Evolutionary conservation across 306 rosid genomes (phyloP), one percentile per base, ranked within the genome.

Genomic region (Casuarina equisetifolia): DNA sequence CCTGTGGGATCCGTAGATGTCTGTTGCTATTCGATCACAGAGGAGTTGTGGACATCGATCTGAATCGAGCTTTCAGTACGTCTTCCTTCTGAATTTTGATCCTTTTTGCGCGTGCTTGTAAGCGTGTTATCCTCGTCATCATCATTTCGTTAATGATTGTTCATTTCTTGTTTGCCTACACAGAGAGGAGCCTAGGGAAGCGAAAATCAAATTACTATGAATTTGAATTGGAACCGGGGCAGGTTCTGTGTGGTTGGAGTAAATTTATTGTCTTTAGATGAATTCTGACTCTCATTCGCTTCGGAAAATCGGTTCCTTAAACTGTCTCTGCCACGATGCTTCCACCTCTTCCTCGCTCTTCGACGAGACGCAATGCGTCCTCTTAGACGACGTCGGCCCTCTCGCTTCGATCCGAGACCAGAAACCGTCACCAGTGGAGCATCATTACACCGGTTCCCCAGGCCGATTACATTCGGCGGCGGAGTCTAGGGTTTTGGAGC

Each of bases 281-380:
- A 93, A 80, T 83, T 67, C 93, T 68, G 93, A 81, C 52, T 74
- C 76, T 20, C 74, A 83, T 50, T 80, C 80, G 32, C 76, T 81
- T 10, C 81, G 76, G 12, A 81, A 78, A 69, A 25, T 82, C 1
- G 83, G 84, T 19, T 81, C 88, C 64, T 57, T 72, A 0, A 67
- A 20, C 64, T 49, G 79, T 69, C 48, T 76, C 78, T 76, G 73
- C 79, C 43, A 57, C 73, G 48, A 78, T 82, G 85, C 67, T 42
- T 77, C 92, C 70, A 72, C 70, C 79, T 42, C 88, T 13, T 82
- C 91, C 57, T 74, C 87, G 32, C 12, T 59, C 12, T 82, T 54
- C 6, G 85, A 80, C 1, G 84, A 79, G 59, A 74, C 78, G 72
- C 78, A 52, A 46, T 81, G 79, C 69, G 62, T 69, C 44, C 68